A percentile compares a stretch with the other conserved stretches of the same genome.
Evolutionary conservation across 345 rosid genomes (phyloP).

Genomic region (Laguncularia racemosa): DNA sequence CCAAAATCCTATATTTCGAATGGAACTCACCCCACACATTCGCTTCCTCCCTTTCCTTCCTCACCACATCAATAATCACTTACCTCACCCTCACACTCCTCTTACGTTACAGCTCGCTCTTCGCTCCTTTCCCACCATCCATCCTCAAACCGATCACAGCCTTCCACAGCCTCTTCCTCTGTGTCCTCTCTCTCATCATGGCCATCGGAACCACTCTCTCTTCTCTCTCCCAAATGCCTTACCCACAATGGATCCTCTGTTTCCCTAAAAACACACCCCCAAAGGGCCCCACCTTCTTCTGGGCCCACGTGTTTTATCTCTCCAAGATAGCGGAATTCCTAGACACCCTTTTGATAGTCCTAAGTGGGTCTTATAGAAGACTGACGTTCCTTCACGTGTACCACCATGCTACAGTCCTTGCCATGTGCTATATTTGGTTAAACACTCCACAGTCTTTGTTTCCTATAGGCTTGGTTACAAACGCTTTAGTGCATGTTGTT

Average conservation of each 20-base stretch:
- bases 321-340: constrained; percentile 51
- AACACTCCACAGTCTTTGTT: constrained; percentile 39
- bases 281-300: constrained; percentile 56
- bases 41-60: constrained; percentile 52
- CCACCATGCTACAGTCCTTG: constrained; percentile 54
- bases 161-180: constrained; percentile 60
- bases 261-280: constrained; percentile 37
- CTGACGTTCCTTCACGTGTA: constrained; percentile 65
- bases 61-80: constrained; percentile 23
- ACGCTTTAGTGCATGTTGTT: constrained; percentile 47
- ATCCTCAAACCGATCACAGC: constrained; percentile 66
- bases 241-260: constrained; percentile 32
- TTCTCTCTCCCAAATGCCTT: constrained; percentile 18
- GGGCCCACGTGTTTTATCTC: constrained; percentile 62
- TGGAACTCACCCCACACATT: constrained; percentile 50
- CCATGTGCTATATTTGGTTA: constrained; percentile 53
- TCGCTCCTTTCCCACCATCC: constrained; percentile 22
- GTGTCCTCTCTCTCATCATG: constrained; percentile 55
- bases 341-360: constrained; percentile 49
- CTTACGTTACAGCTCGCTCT: neutral
- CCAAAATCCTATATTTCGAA: constrained; percentile 39
- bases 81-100: constrained; percentile 24
- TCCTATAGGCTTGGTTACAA: constrained; percentile 43
- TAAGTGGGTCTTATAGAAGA: constrained; percentile 30
- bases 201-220: constrained; percentile 65